Evolutionary conservation across 805 yeast species (phyloP).

Genomic region (Ascoidea rubescens): DNA sequence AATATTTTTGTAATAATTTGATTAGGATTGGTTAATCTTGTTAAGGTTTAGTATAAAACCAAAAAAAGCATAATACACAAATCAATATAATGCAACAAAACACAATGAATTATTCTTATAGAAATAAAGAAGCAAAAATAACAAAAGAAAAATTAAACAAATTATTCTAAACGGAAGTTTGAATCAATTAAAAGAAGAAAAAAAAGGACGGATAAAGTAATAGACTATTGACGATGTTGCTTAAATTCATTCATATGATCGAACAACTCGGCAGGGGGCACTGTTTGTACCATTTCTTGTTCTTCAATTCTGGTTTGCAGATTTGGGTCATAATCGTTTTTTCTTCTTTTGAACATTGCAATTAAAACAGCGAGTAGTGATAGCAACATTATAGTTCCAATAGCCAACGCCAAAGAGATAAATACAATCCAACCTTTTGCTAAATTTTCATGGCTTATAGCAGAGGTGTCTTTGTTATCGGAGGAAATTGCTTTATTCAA

Average conservation of each 20-base stretch:
- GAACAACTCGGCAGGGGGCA: constrained; percentile 44
- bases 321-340: constrained; percentile 27
- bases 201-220: too few relatives aligned
- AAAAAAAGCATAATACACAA: too few relatives aligned
- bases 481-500: constrained; percentile 24
- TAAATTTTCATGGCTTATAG: constrained; percentile 14
- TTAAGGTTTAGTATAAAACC: too few relatives aligned
- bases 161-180: too few relatives aligned
- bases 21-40: too few relatives aligned
- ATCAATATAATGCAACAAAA: too few relatives aligned
- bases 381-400: constrained; percentile 30
- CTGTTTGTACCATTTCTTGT: constrained; percentile 43
- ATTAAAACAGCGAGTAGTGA: constrained; percentile 26
- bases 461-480: constrained; percentile 6
- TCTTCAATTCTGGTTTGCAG: constrained; percentile 44
- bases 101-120: too few relatives aligned
- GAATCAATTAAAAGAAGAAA: too few relatives aligned
- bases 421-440: constrained; percentile 53
- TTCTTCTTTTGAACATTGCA: constrained; percentile 22
- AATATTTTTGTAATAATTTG: too few relatives aligned
- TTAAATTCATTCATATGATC: constrained; percentile 14
- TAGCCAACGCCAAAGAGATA: constrained; percentile 52
- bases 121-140: too few relatives aligned
- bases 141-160: too few relatives aligned
- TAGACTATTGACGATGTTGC: neutral